A percentile compares a stretch with the other conserved stretches of the same genome.
phyloP scores from a whole-genome alignment of 1,139 yeast genomes.

The Lodderomyces metapsilosis region DNA sequence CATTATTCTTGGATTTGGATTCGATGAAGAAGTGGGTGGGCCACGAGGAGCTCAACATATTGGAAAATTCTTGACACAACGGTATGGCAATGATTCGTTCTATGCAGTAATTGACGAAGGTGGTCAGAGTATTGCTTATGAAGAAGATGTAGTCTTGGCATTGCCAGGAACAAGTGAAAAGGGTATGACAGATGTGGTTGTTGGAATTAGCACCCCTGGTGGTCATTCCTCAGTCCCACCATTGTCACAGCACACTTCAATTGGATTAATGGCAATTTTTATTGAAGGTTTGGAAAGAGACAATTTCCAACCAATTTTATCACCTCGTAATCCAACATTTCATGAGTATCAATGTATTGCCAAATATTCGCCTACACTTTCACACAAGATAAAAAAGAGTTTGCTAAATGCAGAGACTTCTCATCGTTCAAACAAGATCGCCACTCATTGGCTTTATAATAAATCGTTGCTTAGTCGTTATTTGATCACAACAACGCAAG shows the following conservation, averaged over 20 bases:
- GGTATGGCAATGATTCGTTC: constrained; percentile 36
- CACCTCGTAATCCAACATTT: constrained; percentile 39
- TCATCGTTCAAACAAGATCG: constrained; percentile 23
- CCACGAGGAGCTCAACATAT: constrained; percentile 28
- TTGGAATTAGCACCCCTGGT: constrained; percentile 40
- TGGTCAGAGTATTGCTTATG: constrained; percentile 28
- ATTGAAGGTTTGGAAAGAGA: constrained; percentile 31
- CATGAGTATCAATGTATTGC: constrained; percentile 41
- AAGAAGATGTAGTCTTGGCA: constrained; percentile 47
- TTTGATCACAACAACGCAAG: constrained; percentile 33
- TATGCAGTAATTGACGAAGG: constrained; percentile 45
- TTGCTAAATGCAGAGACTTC: constrained; percentile 28
- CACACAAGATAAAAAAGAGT: constrained; percentile 17
- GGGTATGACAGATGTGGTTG: constrained; percentile 32
- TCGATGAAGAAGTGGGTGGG: constrained; percentile 45
- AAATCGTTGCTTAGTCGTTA: constrained; percentile 13
- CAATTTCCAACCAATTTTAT: constrained; percentile 32
- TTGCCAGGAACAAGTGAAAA: constrained; percentile 50
- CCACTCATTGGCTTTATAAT: constrained; percentile 11
- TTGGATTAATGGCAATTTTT: constrained; percentile 40
- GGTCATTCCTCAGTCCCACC: constrained; percentile 49
- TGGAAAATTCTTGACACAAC: constrained; percentile 23
- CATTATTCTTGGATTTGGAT: constrained; percentile 43
- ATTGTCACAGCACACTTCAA: constrained; percentile 32
- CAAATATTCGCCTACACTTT: constrained; percentile 26